Evolutionary conservation across 495 filamentous ascomycete genomes (phyloP).

Genomic region (Sordaria brevicollis): DNA sequence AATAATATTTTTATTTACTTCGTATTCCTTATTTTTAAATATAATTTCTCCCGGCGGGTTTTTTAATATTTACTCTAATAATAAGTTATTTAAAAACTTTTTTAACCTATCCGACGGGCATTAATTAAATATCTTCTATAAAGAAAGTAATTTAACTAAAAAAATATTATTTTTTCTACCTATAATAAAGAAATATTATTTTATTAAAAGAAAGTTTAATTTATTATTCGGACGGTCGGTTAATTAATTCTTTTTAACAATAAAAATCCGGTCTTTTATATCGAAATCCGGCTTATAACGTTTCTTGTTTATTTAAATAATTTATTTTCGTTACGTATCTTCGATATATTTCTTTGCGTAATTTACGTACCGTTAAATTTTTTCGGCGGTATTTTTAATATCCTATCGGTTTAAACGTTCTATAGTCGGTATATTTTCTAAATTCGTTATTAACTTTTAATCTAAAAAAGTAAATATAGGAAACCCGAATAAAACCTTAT

Average conservation of each 20-base stretch:
- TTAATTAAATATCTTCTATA: neutral
- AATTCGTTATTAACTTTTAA: too few relatives aligned
- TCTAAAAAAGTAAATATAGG: too few relatives aligned
- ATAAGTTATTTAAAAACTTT: too few relatives aligned
- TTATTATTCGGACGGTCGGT: too few relatives aligned
- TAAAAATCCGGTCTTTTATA: too few relatives aligned
- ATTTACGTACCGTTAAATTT: neutral
- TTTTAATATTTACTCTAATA: neutral
- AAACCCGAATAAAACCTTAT: too few relatives aligned
- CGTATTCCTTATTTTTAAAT: neutral
- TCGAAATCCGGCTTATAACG: constrained; percentile 7
- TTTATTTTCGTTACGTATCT: neutral
- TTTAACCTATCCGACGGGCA: too few relatives aligned
- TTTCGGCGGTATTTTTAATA: neutral
- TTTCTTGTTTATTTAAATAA: neutral
- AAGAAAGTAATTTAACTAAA: neutral
- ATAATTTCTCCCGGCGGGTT: constrained; percentile 1
- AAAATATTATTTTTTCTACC: constrained; percentile 1
- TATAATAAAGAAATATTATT: too few relatives aligned
- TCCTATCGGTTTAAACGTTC: too few relatives aligned
- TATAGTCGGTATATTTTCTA: too few relatives aligned
- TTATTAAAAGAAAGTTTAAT: too few relatives aligned
- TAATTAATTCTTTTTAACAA: too few relatives aligned
- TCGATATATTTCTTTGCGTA: neutral
- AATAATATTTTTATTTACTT: neutral